Conservation (phyloP, 1,139 yeast genomes). For the Hanseniaspora sp. region DNA sequence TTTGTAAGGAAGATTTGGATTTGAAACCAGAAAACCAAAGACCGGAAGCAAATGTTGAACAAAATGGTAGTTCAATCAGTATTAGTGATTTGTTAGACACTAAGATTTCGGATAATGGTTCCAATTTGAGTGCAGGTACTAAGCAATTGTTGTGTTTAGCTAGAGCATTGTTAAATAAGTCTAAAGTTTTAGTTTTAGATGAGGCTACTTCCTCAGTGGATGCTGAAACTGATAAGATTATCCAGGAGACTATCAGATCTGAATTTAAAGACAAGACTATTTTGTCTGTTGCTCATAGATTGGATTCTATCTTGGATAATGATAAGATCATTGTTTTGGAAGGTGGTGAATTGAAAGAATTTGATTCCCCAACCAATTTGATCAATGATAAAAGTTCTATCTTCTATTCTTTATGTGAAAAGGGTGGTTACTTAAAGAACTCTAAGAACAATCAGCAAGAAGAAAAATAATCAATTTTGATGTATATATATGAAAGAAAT, state of each 20-base stretch:
- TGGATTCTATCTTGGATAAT: constrained; percentile 72
- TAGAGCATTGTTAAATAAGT: constrained; percentile 53
- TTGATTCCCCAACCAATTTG: constrained; percentile 49
- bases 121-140: constrained; percentile 67
- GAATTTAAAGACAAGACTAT: constrained; percentile 59
- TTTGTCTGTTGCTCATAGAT: constrained; percentile 70
- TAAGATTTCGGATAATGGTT: constrained; percentile 54
- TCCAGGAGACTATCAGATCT: constrained; percentile 59
- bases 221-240: constrained; percentile 61
- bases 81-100: constrained; percentile 32
- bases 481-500: too few species aligned
- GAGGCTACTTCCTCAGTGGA: constrained; percentile 86
- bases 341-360: constrained; percentile 56
- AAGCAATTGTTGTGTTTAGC: constrained; percentile 67
- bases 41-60: constrained; percentile 19
- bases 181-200: constrained; percentile 58
- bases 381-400: constrained; percentile 36
- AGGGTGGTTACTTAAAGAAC: constrained; percentile 33
- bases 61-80: constrained; percentile 1
- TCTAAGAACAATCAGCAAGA: background rate
- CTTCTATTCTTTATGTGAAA: constrained; percentile 43
- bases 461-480: too few species aligned
- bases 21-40: constrained; percentile 22
- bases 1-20: constrained; percentile 27
- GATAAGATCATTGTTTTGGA: constrained; percentile 64